Evolutionary conservation across 345 rosid species (phyloP), one percentile per base, ranked within the genome.

Genomic region (Eutrema heterophyllum): DNA sequence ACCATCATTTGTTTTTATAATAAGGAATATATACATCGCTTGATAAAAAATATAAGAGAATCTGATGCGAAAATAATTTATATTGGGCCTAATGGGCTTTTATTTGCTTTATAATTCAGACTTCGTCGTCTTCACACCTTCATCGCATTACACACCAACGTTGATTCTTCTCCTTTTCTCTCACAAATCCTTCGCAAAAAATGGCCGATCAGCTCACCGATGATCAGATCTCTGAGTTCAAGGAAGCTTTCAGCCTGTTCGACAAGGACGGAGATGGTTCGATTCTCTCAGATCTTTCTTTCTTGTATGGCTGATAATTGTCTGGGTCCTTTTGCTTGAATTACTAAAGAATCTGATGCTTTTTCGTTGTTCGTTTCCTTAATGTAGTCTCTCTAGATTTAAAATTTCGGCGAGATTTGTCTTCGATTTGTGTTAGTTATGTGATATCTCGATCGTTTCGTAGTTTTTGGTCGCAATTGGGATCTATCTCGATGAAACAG

Each of bases 201-300:
- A 83, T 83, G 86, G 84, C 84, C 21, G 86, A 83, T 81, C 86
- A 83, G 69, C 82, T 83, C 41, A 75, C 84, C 33, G 84, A 79
- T 63, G 81, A 79, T 33, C 81, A 79, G 81, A 79, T 79, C 81
- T 79, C 81, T 2, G 81, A 79, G 79, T 83, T 83, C 72, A 83
- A 83, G 69, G 86, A 83, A 76, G 86, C 86, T 40, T 81, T 81
- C 68, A 81, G 87, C 69, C 80, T 80, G 0, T 84, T 80, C 74
- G 84, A 79, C 66, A 81, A 84, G 69, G 87, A 84, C 43, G 87
- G 87, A 61, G 87, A 84, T 70, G 87, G 87, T 84, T 58, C 40
- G 6, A 5, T 7, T 66, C 68, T 67, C 68, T 65, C 75, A 35
- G 53, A 51, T 76, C 81, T 61, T 18, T 61, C 41, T 36, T 30